Base-by-base conservation (phyloP, 305 asterid genomes). In the Salvia sclarea region DNA sequence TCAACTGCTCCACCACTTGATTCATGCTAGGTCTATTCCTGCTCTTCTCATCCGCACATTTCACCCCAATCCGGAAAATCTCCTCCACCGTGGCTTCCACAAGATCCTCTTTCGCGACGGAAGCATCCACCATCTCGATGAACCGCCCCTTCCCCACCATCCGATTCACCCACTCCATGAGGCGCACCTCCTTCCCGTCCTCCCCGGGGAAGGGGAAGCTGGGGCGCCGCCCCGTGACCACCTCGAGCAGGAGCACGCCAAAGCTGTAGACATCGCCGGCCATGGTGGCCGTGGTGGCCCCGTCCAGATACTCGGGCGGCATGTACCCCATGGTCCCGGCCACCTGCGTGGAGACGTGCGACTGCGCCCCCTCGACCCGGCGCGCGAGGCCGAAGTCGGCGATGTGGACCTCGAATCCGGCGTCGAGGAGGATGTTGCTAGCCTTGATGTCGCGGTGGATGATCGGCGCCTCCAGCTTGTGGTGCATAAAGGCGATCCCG, bases 271-370 rank as follows among this genome's bases (percentile, higher is more conserved):
- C 89, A 21, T 87, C 98, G 0, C 94, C 98, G 57, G 35, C 41
- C 62, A 81, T 62, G 0, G 84, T 84, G 1, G 96, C 96, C 77
- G 25, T 75, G 4, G 86, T 64, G 43, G 93, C 83, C 1, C 96
- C 96, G 5, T 76, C 38, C 0, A 91, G 60, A 37, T 91, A 89
- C 73, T 91, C 98, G 5, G 96, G 96, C 0, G 96, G 98, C 88
- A 91, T 85, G 76, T 91, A 91, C 28, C 98, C 95, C 96, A 89
- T 84, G 3, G 98, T 91, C 14, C 98, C 96, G 0, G 95, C 96
- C 66, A 87, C 90, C 74, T 87, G 96, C 2, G 98, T 91, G 1
- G 96, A 91, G 13, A 91, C 95, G 64, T 91, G 95, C 3, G 92
- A 71, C 47, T 81, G 89, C 18, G 92, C 72, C 30, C 83, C 82